Base-by-base conservation (phyloP, 352 stramenopile species). In the Pythium aquatile region DNA sequence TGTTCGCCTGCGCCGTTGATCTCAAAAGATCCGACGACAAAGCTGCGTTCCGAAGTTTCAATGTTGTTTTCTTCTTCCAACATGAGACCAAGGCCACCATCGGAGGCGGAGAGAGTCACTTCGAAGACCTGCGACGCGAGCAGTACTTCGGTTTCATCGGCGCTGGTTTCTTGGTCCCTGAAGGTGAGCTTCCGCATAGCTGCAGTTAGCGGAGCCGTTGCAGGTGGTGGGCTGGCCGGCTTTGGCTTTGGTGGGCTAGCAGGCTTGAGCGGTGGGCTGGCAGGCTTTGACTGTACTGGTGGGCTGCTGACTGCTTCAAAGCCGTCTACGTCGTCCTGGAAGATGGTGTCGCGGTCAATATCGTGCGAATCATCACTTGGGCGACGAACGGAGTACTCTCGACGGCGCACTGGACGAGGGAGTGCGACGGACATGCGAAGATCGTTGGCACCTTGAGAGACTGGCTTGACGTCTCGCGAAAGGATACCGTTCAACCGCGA, bases 61-160 rank as follows among this genome's bases (percentile, higher is more conserved):
- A 30, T 39, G 10, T 51, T 20, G 28, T 29, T 57, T 11, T 58
- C 56, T 47, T 84, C 77, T 11, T 78, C 74, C 37, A 94, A 51
- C 16, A 88, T 29, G 20, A 94, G 72, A 0, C 86, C 86, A 20
- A 94, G 77, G 9, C 86, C 86, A 20, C 86, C 86, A 53, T 94
- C 86, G 4, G 78, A 77, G 2, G 84, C 86, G 54, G 74, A 75
- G 5, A 93, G 72, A 39, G 73, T 55, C 1, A 93, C 82, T 44
- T 88, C 78, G 72, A 82, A 84, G 7, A 77, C 61, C 14, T 77
- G 71, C 24, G 80, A 68, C 1, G 74, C 74, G 28, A 47, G 14
- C 58, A 78, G 55, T 2, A 58, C 63, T 26, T 65, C 63, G 1
- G 1, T 14, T 8, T 47, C 60, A 40, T 73, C 56, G 24, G 33